Percentiles rank a stretch among this genome's conserved stretches.
These are phyloP conservation scores for Pythium rhizo-oryzae DNA, from an alignment of 352 stramenopile species.

Conservation along the genomic window DNA sequence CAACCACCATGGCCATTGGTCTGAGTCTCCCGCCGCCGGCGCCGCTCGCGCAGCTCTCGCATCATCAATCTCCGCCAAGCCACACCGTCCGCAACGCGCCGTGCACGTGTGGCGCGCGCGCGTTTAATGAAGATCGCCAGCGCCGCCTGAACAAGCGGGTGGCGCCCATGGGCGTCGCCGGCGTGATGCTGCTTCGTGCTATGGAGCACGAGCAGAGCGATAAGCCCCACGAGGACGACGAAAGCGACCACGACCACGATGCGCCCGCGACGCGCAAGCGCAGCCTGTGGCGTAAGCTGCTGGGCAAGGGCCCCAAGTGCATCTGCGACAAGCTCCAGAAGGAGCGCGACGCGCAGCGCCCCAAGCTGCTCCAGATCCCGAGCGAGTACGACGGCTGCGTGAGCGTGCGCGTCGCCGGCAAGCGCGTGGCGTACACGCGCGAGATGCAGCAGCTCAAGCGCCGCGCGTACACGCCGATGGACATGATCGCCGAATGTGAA, in stretches of 20 bases:
- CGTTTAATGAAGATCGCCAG: constrained; percentile 29
- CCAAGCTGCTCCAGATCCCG: constrained; percentile 43
- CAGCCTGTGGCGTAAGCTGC: constrained; percentile 58
- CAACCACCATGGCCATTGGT: constrained; percentile 1
- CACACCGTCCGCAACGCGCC: constrained; percentile 2
- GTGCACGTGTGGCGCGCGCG: constrained; percentile 44
- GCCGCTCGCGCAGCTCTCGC: background rate
- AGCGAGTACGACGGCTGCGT: constrained; percentile 48
- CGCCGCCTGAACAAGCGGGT: background rate
- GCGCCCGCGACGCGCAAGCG: constrained; percentile 32
- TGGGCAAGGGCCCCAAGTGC: constrained; percentile 62
- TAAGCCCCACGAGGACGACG: constrained; percentile 18
- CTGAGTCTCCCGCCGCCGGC: constrained; percentile 4
- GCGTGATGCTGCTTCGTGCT: constrained; percentile 11
- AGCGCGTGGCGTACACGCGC: constrained; percentile 52
- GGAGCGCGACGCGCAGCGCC: constrained; percentile 1
- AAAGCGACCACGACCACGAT: too few species aligned
- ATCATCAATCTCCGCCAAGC: background rate
- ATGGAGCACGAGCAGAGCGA: constrained; percentile 8
- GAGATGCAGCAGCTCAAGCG: constrained; percentile 53
- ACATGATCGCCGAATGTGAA: constrained; percentile 39
- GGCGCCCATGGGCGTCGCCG: constrained; percentile 16
- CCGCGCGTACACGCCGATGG: constrained; percentile 46
- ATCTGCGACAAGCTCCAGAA: constrained; percentile 36
- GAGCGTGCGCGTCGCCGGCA: constrained; percentile 47